Evolutionary conservation across 2,329 filamentous ascomycete genomes (phyloP), one percentile per base, ranked within the genome.

Genomic region (Chaetomium sp.): DNA sequence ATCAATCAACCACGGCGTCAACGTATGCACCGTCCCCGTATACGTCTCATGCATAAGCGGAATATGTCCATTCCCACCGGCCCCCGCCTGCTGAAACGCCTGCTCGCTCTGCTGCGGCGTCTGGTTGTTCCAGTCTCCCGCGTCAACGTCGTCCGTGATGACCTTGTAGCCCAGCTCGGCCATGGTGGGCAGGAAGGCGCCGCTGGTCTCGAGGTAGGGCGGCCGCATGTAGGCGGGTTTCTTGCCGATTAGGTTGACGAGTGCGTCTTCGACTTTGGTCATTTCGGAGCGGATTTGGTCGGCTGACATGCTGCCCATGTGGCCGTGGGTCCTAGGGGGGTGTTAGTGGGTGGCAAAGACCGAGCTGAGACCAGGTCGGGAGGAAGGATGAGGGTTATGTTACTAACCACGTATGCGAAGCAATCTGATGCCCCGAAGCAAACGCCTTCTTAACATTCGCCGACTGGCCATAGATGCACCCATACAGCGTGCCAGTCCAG

Each of bases 61-160:
- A 55, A 86, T 78, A 65, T 81, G 81, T 11, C 75, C 74, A 36
- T 72, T 72, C 9, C 72, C 76, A 5, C 63, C 53, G 4, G 76
- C 66, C 11, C 74, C 73, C 3, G 73, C 74, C 41, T 67, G 64
- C 58, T 69, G 65, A 69, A 85, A 83, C 61, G 72, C 74, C 62
- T 77, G 69, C 71, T 83, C 72, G 63, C 79, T 77, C 67, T 78
- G 76, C 54, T 69, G 65, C 0, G 79, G 72, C 4, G 74, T 70
- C 57, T 75, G 69, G 51, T 79, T 75, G 64, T 82, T 77, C 74
- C 83, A 85, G 69, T 85, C 82, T 50, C 81, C 77, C 1, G 81
- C 76, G 65, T 86, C 82, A 49, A 85, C 71, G 59, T 85, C 79
- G 64, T 83, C 75, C 62, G 80, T 84, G 63, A 80, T 78, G 64